Percentiles rank a stretch among this genome's conserved stretches.
phyloP scores from a whole-genome alignment of 129 eudicot genomes.

The Silybum marianum region DNA sequence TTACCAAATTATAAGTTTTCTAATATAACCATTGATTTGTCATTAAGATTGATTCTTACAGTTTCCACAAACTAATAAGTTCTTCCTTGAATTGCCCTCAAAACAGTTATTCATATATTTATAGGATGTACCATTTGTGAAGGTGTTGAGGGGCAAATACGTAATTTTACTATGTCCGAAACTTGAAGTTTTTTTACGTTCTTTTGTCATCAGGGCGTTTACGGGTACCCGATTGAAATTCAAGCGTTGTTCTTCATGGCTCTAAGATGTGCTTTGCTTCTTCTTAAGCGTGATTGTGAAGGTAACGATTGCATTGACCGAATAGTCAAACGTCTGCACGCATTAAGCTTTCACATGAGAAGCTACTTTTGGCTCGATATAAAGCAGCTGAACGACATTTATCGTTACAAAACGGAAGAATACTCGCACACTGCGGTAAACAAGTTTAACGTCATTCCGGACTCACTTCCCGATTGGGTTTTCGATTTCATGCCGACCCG shows the following conservation, averaged over 20 bases:
- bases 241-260: constrained; percentile 98
- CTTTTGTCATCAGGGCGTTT: constrained; percentile 64
- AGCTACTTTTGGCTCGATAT: constrained; percentile 94
- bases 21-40: no score
- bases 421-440: constrained; percentile 97
- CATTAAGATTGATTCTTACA: no score
- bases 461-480: constrained; percentile 94
- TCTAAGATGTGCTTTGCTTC: constrained; percentile 73
- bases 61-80: no score
- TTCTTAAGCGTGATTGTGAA: constrained; percentile 74
- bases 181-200: background rate
- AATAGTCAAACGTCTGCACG: constrained; percentile 77
- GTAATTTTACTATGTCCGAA: background rate
- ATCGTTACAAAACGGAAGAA: constrained; percentile 93
- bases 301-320: constrained; percentile 61
- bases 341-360: constrained; percentile 94
- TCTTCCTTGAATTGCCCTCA: no score
- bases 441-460: constrained; percentile 95
- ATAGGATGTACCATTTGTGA: no score
- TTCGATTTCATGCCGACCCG: constrained; percentile 94
- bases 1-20: no score
- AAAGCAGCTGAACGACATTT: constrained; percentile 90
- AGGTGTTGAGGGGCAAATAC: background rate
- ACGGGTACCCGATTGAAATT: constrained; percentile 95
- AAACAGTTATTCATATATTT: no score